Evolutionary conservation across 805 yeast genomes (phyloP).

Genomic region (Metschnikowia arizonensis): DNA sequence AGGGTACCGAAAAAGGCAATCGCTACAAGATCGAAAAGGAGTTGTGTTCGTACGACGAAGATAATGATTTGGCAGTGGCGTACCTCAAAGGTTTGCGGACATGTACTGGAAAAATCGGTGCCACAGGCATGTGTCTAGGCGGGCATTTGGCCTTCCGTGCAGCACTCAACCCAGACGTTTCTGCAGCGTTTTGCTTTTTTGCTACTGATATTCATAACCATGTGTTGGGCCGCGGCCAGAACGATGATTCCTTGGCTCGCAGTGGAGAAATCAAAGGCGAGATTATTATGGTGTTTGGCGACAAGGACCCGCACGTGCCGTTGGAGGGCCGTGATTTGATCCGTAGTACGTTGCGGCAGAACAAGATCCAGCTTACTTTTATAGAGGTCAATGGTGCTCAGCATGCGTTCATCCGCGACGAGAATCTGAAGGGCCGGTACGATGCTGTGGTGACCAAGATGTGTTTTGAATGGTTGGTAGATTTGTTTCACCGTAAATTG

Average conservation of each 20-base stretch:
- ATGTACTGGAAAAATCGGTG: slow-evolving; percentile 70
- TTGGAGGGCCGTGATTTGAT: slow-evolving; percentile 72
- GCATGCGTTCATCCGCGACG: slow-evolving; percentile 81
- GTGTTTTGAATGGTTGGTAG: slow-evolving; percentile 64
- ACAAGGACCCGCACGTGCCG: slow-evolving; percentile 76
- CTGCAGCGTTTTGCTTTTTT: slow-evolving; percentile 70
- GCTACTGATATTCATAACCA: slow-evolving; percentile 75
- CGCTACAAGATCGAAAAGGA: slow-evolving; percentile 62
- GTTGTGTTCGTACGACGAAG: slow-evolving; percentile 71
- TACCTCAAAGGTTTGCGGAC: slow-evolving; percentile 54
- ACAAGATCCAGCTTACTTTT: slow-evolving; percentile 61
- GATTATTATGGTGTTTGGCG: slow-evolving; percentile 67
- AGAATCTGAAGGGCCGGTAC: slow-evolving; percentile 71
- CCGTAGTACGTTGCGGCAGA: slow-evolving; percentile 53
- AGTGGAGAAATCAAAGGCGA: slow-evolving; percentile 56
- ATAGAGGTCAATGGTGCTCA: slow-evolving; percentile 76
- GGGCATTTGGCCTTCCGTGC: slow-evolving; percentile 77
- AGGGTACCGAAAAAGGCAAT: slow-evolving; percentile 76
- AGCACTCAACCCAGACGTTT: slow-evolving; percentile 58
- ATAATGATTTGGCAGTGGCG: slow-evolving; percentile 59
- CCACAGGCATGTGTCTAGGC: slow-evolving; percentile 86
- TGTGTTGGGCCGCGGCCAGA: slow-evolving; percentile 57
- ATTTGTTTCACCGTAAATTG: slow-evolving; percentile 65
- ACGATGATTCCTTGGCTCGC: slow-evolving; percentile 63
- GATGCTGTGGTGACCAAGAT: slow-evolving; percentile 72